These are phyloP conservation scores for Lactifluus subvellereus DNA, from an alignment of 768 basidiomycete genomes.

Conservation along the genomic window DNA sequence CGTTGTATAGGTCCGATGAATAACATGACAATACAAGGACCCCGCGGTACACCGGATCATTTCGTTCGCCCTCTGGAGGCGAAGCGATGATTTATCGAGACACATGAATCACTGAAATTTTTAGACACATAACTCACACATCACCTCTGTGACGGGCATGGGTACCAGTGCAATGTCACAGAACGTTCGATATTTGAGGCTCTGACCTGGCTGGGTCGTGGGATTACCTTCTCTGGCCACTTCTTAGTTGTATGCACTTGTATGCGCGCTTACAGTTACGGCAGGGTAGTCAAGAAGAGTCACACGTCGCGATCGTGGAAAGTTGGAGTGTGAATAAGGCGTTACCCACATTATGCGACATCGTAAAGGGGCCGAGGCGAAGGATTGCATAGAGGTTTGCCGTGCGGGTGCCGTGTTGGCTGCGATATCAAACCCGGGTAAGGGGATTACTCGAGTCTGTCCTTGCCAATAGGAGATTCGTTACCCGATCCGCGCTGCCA, in stretches of 20 bases:
- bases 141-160: neutral
- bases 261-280: slow-evolving; percentile 1
- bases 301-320: neutral
- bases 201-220: neutral
- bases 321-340: neutral
- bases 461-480: slow-evolving; percentile 18
- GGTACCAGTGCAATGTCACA: neutral
- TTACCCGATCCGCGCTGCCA: slow-evolving; percentile 24
- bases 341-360: neutral
- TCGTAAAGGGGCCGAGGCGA: neutral
- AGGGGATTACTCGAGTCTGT: slow-evolving; percentile 12
- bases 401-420: slow-evolving; percentile 25
- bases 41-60: slow-evolving; percentile 21
- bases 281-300: neutral
- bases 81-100: slow-evolving; percentile 4
- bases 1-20: neutral
- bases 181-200: neutral
- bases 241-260: neutral
- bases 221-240: neutral
- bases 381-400: slow-evolving; percentile 20
- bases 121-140: neutral
- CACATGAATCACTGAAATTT: neutral
- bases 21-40: neutral
- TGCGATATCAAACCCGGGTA: slow-evolving; percentile 23
- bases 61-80: neutral